Base-by-base conservation (phyloP, 768 basidiomycete species). In the Boletus bicolor region DNA sequence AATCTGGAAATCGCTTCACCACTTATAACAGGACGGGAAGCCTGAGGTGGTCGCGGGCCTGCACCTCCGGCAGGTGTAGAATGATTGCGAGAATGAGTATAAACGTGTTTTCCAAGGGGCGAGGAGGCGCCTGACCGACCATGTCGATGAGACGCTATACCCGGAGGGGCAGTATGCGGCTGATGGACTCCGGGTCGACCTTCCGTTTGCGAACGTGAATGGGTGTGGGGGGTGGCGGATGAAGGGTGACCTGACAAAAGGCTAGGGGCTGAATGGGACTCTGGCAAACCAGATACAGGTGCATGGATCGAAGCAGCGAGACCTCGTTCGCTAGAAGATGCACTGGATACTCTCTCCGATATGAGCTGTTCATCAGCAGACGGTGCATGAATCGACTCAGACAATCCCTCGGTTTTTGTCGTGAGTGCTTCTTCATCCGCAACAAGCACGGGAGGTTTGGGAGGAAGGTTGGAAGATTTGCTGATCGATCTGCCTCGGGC, bases 1-100 rank as follows among this genome's bases (percentile, higher is more conserved):
- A 91, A 68, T 54, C 77, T 76, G 12, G 87, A 84, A 49, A 89
- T 79, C 3, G 87, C 89, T 48, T 86, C 87, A 12, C 77, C 84
- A 6, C 86, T 86, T 61, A 91, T 80, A 43, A 91, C 78, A n/a
- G 89, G 89, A 10, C 89, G 79, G 12, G 60, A 76, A 35, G 74
- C 57, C 58, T 83, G 80, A 17, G 73, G 68, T 19, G 68, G 50
- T 24, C 82, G 79, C 47, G 79, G 72, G 38, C 66, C 69, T 39
- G 63, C 63, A 52, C 57, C 64, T 53, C 76, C 70, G 1, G 75
- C 67, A 46, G 84, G 80, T 8, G 86, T 79, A 0, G 89, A 89
- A 59, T 86, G 86, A 42, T 83, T 86, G 39, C 87, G 82, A 7
- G 77, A 65, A 51, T 81, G 72, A 12, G 65, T 65, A 26, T 68